Percentiles rank a stretch among this genome's conserved stretches.
These are phyloP conservation scores for Metschnikowia proteae DNA, from an alignment of 805 yeast genomes.

Conservation along the genomic window DNA sequence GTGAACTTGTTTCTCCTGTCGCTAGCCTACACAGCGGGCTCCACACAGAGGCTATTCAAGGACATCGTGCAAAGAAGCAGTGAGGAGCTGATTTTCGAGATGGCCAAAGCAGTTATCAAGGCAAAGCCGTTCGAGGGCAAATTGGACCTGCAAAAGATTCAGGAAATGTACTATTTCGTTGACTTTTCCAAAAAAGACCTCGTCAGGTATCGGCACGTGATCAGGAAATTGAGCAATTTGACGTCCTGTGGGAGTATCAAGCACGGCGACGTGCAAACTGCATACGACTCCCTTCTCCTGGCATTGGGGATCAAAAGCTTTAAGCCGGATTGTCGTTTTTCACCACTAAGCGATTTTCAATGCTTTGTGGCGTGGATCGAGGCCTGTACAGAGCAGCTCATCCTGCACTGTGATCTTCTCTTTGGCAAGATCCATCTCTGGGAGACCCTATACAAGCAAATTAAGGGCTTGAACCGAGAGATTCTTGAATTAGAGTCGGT, in stretches of 20 bases:
- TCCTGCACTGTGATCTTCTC: conserved; percentile 22
- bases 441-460: conserved; percentile 28
- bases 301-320: not conserved
- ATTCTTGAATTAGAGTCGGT: conserved; percentile 9
- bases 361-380: conserved; percentile 22
- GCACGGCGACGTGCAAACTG: conserved; percentile 26
- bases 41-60: conserved; percentile 8
- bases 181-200: conserved; percentile 46
- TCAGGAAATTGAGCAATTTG: conserved; percentile 37
- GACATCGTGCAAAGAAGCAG: not conserved
- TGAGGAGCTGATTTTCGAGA: conserved; percentile 29
- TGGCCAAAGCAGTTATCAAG: conserved; percentile 21
- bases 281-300: not conserved
- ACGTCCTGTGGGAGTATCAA: conserved; percentile 32
- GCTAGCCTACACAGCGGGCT: conserved; percentile 29
- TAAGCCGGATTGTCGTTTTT: not conserved
- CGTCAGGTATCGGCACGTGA: conserved; percentile 21
- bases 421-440: conserved; percentile 26
- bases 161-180: conserved; percentile 46
- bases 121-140: conserved; percentile 10
- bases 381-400: conserved; percentile 21
- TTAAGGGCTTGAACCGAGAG: conserved; percentile 28
- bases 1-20: conserved; percentile 45
- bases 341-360: not conserved
- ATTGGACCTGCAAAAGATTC: conserved; percentile 21